Conservation (phyloP, 1,284 basidiomycete genomes). For the Boletellus deceptivus region DNA sequence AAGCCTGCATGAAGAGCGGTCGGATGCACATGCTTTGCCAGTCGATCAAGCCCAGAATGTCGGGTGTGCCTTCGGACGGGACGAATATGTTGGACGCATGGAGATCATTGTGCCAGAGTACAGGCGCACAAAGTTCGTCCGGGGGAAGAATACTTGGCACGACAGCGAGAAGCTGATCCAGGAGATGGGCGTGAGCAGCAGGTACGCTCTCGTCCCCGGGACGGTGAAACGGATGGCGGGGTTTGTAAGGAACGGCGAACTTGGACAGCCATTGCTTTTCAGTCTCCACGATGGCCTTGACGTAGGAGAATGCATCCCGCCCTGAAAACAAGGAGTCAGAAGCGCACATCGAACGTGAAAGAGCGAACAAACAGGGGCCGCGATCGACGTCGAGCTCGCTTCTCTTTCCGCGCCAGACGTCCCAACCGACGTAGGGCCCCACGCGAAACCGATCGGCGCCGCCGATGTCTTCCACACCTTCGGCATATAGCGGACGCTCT, state of each 20-base stretch:
- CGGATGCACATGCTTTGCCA: background rate
- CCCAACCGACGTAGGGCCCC: constrained; percentile 29
- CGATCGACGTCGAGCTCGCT: constrained; percentile 18
- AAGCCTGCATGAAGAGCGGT: background rate
- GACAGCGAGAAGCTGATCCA: background rate
- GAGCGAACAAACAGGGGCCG: constrained; percentile 3
- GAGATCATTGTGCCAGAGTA: background rate
- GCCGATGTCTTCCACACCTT: background rate
- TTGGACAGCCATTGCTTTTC: background rate
- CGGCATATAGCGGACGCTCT: constrained; percentile 4
- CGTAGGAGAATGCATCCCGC: background rate
- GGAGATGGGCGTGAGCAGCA: background rate
- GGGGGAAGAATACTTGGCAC: background rate
- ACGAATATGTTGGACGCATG: background rate
- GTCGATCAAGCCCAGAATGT: background rate
- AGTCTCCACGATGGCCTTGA: background rate
- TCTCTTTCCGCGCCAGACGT: constrained; percentile 28
- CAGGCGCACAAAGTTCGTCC: background rate
- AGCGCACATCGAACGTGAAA: background rate
- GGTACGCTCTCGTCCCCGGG: background rate
- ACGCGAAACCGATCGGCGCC: constrained; percentile 29
- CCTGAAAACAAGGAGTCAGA: background rate
- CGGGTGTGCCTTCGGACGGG: background rate
- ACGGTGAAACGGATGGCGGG: background rate
- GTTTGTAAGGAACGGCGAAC: background rate